Evolutionary conservation across 2,329 filamentous ascomycete genomes (phyloP), one percentile per base, ranked within the genome.

Genomic region (Sporothrix pseudoabietina): DNA sequence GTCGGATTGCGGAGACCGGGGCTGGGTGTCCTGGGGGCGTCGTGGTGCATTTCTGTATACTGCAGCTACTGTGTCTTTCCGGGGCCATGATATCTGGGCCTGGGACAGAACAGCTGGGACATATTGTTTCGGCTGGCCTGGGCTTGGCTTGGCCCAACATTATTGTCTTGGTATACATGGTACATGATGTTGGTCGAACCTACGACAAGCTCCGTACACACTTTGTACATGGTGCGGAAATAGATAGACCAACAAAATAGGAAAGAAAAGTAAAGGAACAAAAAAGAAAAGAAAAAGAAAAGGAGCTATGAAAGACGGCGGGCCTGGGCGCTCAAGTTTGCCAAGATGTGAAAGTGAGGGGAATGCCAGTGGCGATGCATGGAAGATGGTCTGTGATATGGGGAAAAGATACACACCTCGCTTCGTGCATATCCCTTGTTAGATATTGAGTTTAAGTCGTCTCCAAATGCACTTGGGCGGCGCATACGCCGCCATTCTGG

Each of bases 311-410:
- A 30, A 30, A 26, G 3, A 10, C 39, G 39, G n/a, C 14, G n/a
- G 5, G 39, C 8, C 61, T 66, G 61, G 61, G 61, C 39, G 39
- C 39, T 22, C 22, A 12, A 30, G 22, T 2, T 7, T 66, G 39
- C 61, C 61, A 66, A 66, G 61, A 47, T 66, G 19, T 30, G 22
- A 66, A 66, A 47, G 22, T 66, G 61, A 66, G 61, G 61, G 61
- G 39, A 59, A 47, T 47, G 22, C n/a, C 39, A 47, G 39, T 66
- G 61, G 61, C 61, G 22, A 47, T 41, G 61, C 22, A 35, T 14
- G 6, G 55, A 10, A 47, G 39, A 22, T 47, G 61, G 39, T 47
- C 61, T 26, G 9, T 47, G 39, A 8, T 22, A 65, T 66, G 22
- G 39, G 10, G 22, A 6, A 44, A 47, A 66, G 39, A 47, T 47